phyloP scores from a whole-genome alignment of 1,139 yeast genomes.

The Scheffersomyces cryptocercus region DNA sequence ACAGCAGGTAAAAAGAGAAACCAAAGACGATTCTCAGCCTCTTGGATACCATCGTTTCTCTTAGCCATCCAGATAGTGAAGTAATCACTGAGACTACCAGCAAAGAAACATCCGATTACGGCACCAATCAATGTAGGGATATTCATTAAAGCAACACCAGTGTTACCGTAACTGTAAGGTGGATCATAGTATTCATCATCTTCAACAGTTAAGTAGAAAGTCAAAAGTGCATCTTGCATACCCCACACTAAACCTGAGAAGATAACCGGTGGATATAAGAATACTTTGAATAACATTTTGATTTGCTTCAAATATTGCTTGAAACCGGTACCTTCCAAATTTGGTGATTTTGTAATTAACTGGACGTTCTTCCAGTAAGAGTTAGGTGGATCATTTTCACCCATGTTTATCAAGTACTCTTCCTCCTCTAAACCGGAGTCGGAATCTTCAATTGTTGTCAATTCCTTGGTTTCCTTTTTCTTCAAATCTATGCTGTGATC shows the following conservation, averaged over 20 bases:
- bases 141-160: slow-evolving; percentile 38
- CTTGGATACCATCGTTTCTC: slow-evolving; percentile 35
- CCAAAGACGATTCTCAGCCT: slow-evolving; percentile 38
- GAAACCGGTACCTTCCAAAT: slow-evolving; percentile 22
- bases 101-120: slow-evolving; percentile 39
- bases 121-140: slow-evolving; percentile 41
- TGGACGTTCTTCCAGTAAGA: slow-evolving; percentile 23
- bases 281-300: slow-evolving; percentile 26
- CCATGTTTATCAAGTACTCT: slow-evolving; percentile 9
- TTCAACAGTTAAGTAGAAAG: slow-evolving; percentile 41
- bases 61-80: slow-evolving; percentile 42
- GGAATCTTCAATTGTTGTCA: neutral
- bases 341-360: slow-evolving; percentile 24
- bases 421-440: neutral
- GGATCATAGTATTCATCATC: slow-evolving; percentile 32
- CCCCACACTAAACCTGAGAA: slow-evolving; percentile 42
- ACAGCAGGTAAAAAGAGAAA: slow-evolving; percentile 37
- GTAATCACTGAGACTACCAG: slow-evolving; percentile 39
- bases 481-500: slow-evolving; percentile 1
- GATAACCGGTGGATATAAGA: slow-evolving; percentile 36
- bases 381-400: slow-evolving; percentile 24
- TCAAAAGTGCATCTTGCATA: slow-evolving; percentile 37
- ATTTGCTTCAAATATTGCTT: slow-evolving; percentile 29
- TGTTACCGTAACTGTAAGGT: slow-evolving; percentile 32
- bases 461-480: slow-evolving; percentile 1